phyloP scores from a whole-genome alignment of 202 grass and related monocot genomes.

The Setaria viridis region DNA sequence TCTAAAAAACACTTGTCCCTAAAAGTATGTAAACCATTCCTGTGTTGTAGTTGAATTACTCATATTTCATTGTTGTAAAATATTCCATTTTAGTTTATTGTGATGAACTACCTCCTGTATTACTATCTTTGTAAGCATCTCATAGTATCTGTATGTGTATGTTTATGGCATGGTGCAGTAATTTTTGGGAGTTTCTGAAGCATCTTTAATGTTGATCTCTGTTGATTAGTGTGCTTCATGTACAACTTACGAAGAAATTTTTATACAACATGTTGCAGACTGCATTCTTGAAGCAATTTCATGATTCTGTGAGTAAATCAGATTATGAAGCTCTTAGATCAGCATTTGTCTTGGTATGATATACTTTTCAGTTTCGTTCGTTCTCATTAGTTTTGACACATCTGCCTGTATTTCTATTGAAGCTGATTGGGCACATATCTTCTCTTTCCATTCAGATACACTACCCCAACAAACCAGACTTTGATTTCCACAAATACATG shows the following conservation, averaged over 20 bases:
- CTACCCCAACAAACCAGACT: slow-evolving; percentile 11
- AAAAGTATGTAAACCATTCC: slow-evolving; percentile 19
- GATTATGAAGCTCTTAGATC: slow-evolving; percentile 87
- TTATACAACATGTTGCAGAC: slow-evolving; percentile 63
- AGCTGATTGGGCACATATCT: slow-evolving; percentile 30
- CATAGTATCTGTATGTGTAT: background rate
- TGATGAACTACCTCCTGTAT: slow-evolving; percentile 30
- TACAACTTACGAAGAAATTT: slow-evolving; percentile 29
- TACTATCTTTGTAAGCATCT: background rate
- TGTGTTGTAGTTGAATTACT: background rate
- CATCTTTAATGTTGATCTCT: slow-evolving; percentile 28
- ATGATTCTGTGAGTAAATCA: slow-evolving; percentile 82
- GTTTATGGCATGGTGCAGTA: slow-evolving; percentile 2
- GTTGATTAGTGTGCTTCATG: background rate
- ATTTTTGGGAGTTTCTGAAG: background rate
- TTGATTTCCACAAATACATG: slow-evolving; percentile 96
- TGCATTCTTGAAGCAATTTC: slow-evolving; percentile 87
- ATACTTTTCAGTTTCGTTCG: slow-evolving; percentile 30
- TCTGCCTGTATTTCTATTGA: slow-evolving; percentile 27
- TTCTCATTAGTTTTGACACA: slow-evolving; percentile 16
- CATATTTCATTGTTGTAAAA: background rate
- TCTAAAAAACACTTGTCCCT: background rate
- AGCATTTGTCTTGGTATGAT: slow-evolving; percentile 78
- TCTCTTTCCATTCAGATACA: slow-evolving; percentile 59
- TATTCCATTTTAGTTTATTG: slow-evolving; percentile 29